phyloP scores from a whole-genome alignment of 139 green algal genomes.

The Chlorella vulgaris region DNA sequence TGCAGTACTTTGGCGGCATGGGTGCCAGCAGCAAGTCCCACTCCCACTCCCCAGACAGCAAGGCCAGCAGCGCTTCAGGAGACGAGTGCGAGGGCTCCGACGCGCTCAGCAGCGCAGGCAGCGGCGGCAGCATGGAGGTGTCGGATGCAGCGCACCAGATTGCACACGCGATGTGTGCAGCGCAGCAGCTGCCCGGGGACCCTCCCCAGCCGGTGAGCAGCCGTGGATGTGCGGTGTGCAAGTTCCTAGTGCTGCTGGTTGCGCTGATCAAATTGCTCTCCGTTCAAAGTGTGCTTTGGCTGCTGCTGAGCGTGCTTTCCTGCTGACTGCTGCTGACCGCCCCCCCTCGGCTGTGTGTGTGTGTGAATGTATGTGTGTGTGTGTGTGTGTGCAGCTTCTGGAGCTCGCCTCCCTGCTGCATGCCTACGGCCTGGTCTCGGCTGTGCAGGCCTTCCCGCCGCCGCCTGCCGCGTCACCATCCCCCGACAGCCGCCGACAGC shows the following conservation, averaged over 20 bases:
- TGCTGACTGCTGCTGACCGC: not conserved
- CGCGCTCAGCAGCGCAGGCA: constrained; percentile 3
- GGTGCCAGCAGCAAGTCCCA: constrained; percentile 14
- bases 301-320: not conserved
- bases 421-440: constrained; percentile 29
- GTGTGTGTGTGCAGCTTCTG: constrained; percentile 22
- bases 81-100: constrained; percentile 16
- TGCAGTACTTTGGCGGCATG: constrained; percentile 30
- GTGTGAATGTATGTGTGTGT: no score
- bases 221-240: not conserved
- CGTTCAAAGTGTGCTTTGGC: not conserved
- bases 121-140: constrained; percentile 29
- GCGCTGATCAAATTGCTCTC: no score
- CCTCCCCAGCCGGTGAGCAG: constrained; percentile 28
- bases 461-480: not conserved
- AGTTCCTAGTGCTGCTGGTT: not conserved
- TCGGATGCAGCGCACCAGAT: constrained; percentile 17
- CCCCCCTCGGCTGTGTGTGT: not conserved
- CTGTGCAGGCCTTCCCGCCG: not conserved
- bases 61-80: constrained; percentile 10
- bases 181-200: constrained; percentile 33
- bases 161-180: constrained; percentile 29
- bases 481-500: constrained; percentile 3
- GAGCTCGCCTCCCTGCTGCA: constrained; percentile 43
- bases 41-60: constrained; percentile 17